Evolutionary conservation across 257 asterid genomes (phyloP).

Genomic region (Jaltomata sinuosa): DNA sequence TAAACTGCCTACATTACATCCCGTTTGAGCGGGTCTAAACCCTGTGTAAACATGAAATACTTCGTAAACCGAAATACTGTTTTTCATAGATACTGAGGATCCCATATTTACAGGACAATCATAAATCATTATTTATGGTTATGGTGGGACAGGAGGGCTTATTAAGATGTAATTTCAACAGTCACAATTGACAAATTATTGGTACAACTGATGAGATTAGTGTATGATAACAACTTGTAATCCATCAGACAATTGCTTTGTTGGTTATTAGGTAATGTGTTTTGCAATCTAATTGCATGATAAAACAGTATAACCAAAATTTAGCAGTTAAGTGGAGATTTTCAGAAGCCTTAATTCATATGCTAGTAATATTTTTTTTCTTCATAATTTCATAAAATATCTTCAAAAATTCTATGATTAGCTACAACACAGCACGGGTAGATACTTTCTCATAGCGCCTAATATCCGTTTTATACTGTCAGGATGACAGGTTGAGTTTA

Average conservation of each 20-base stretch:
- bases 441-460: background rate
- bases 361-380: no score
- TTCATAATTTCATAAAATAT: no score
- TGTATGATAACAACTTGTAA: background rate
- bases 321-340: background rate
- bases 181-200: background rate
- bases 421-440: background rate
- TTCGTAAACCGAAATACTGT: background rate
- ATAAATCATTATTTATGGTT: background rate
- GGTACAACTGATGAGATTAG: background rate
- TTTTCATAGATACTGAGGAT: background rate
- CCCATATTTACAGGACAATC: background rate
- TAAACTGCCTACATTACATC: background rate
- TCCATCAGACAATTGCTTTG: background rate
- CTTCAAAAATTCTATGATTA: background rate
- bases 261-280: background rate
- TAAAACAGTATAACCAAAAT: background rate
- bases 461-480: background rate
- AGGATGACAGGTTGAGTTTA: background rate
- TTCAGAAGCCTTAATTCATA: background rate
- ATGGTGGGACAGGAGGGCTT: background rate
- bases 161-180: background rate
- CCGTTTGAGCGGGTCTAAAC: background rate
- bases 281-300: background rate
- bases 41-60: background rate